Base-by-base conservation (phyloP, 345 rosid genomes). In the Lagerstroemia speciosa region DNA sequence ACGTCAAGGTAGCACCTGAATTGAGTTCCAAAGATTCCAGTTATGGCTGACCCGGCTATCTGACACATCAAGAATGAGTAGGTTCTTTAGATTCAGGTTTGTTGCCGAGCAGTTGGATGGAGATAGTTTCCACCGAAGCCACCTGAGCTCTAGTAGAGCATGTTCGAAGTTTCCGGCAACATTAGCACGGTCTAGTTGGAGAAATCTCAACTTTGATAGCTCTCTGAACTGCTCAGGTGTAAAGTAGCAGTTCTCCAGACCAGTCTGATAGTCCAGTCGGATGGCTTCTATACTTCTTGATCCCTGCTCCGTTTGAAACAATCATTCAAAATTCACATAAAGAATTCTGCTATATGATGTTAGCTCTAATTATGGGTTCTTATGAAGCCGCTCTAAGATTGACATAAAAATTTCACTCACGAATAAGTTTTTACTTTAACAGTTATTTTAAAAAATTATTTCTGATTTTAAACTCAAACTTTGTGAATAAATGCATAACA, bases 11-110 rank as follows among this genome's bases (percentile, higher is more conserved):
- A 5, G 22, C 0, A 69, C 65, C 72, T 69, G 14, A 15, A 57
- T 69, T 36, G 38, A 40, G 46, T 19, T 41, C 72, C 55, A 58
- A 26, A 3, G n/a, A 29, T 41, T 60, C 40, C 24, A 61, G 20
- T 43, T 27, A 38, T 58, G 26, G 6, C 5, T 31, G 29, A 60
- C 33, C 2, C 31, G 14, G 40, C 55, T 60, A 19, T 40, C 16
- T 15, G 52, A 19, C n/a, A 61, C 12, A 17, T 69, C 72, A 8
- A 69, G 72, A 30, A 62, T 26, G 37, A 62, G 38, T 9, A 69
- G 34, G 3, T 69, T 22, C 30, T 17, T 15, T 32, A 69, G 64
- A 20, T 9, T 22, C 20, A 69, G 15, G 40, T 69, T 69, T 36
- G 12, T 27, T 48, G 41, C 6, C 5, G 36, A 16, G 52, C n/a